Conservation (phyloP, 116 monocot species). For the Cymodocea nodosa region DNA sequence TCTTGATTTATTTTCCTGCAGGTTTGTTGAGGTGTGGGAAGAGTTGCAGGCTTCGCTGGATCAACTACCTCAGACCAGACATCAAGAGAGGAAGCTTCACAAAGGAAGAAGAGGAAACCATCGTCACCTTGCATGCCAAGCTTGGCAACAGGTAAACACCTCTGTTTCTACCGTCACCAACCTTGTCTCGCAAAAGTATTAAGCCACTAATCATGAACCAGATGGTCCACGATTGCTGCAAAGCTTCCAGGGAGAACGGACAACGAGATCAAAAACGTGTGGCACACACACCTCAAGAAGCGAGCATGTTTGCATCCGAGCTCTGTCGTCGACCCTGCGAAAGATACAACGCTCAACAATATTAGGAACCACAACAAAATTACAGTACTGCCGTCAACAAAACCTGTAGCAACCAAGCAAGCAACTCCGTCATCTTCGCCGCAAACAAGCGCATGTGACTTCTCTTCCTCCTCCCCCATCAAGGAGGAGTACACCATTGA, state of each 20-base stretch:
- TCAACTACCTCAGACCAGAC: constrained; percentile 19
- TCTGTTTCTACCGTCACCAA: background rate
- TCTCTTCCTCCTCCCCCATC: background rate
- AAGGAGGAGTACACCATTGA: no score
- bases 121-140: constrained; percentile 35
- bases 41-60: constrained; percentile 30
- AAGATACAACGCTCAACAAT: background rate
- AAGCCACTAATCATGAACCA: background rate
- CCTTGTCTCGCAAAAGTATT: background rate
- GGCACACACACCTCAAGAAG: constrained; percentile 40
- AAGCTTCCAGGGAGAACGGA: constrained; percentile 34
- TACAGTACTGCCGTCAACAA: background rate
- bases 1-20: constrained; percentile 13
- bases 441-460: background rate
- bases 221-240: constrained; percentile 41
- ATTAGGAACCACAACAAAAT: no score
- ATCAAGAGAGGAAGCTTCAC: constrained; percentile 23
- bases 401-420: no score
- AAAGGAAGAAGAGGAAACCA: constrained; percentile 27
- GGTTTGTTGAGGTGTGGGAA: constrained; percentile 62
- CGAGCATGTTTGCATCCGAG: background rate
- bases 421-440: background rate
- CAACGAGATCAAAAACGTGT: constrained; percentile 47
- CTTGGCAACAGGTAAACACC: constrained; percentile 42
- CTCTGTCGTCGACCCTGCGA: background rate